These are phyloP conservation scores for Trichoderma asperellum DNA, from an alignment of 2,329 filamentous ascomycete genomes.

Conservation along the genomic window DNA sequence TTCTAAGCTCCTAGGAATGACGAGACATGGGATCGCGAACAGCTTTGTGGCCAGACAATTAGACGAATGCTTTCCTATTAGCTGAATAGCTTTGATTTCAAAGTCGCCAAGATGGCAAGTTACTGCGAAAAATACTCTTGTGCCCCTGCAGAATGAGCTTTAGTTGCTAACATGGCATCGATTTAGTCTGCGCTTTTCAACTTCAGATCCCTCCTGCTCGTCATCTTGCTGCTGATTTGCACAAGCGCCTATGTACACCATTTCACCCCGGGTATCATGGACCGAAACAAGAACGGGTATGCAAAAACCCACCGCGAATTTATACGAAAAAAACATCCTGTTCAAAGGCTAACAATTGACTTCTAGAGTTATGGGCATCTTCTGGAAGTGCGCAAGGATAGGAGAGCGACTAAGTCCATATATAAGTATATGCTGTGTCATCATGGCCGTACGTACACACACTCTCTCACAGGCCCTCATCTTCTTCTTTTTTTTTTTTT, in stretches of 20 bases:
- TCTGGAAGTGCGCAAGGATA: slow-evolving; percentile 94
- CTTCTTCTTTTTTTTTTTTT: neutral
- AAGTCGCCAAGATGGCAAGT: slow-evolving; percentile 37
- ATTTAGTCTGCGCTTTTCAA: slow-evolving; percentile 93
- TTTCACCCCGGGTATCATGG: slow-evolving; percentile 85
- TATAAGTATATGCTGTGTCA: slow-evolving; percentile 87
- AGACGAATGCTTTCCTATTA: neutral
- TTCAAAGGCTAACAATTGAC: slow-evolving; percentile 2
- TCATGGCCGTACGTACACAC: slow-evolving; percentile 77
- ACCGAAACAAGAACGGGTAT: slow-evolving; percentile 90
- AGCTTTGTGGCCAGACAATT: neutral
- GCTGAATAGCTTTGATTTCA: neutral
- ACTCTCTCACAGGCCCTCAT: neutral
- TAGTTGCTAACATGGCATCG: neutral
- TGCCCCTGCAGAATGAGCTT: neutral
- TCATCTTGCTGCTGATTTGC: slow-evolving; percentile 93
- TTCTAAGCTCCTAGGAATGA: slow-evolving; percentile 20
- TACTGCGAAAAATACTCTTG: neutral
- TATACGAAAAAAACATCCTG: neutral
- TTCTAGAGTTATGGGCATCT: slow-evolving; percentile 70
- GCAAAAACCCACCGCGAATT: slow-evolving; percentile 32
- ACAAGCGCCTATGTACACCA: slow-evolving; percentile 93
- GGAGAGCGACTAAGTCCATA: slow-evolving; percentile 94
- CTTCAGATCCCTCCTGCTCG: slow-evolving; percentile 94
- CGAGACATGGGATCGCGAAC: slow-evolving; percentile 24